Evolutionary conservation across 768 basidiomycete species (phyloP).

Genomic region (Baorangia bicolor): DNA sequence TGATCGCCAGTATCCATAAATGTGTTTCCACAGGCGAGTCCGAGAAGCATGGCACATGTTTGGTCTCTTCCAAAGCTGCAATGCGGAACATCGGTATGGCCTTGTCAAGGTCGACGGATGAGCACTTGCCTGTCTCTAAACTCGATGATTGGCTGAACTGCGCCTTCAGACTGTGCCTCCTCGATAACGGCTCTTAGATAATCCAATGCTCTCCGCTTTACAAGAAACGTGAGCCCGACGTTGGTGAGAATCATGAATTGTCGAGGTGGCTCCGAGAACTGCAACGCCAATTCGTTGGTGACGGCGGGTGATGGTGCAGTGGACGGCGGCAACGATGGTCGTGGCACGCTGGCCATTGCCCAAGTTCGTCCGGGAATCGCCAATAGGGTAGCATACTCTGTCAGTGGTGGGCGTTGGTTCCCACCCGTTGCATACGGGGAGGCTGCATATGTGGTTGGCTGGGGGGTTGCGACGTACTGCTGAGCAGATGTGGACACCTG

Average conservation of each 20-base stretch:
- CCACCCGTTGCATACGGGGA: slow-evolving; percentile 40
- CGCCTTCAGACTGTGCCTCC: slow-evolving; percentile 73
- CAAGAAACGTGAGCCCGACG: slow-evolving; percentile 77
- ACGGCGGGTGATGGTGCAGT: slow-evolving; percentile 48
- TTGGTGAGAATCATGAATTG: slow-evolving; percentile 91
- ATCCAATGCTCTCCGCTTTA: slow-evolving; percentile 82
- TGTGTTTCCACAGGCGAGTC: slow-evolving; percentile 81
- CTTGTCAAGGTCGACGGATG: background rate
- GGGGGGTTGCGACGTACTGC: slow-evolving; percentile 35
- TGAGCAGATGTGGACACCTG: slow-evolving; percentile 51
- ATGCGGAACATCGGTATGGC: slow-evolving; percentile 4
- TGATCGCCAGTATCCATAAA: slow-evolving; percentile 64
- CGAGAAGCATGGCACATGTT: slow-evolving; percentile 88
- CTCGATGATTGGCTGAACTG: slow-evolving; percentile 74
- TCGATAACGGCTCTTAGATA: slow-evolving; percentile 81
- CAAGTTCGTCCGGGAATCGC: slow-evolving; percentile 81
- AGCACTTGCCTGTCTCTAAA: slow-evolving; percentile 71
- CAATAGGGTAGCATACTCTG: slow-evolving; percentile 76
- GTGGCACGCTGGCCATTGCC: slow-evolving; percentile 67
- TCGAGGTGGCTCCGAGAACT: slow-evolving; percentile 69
- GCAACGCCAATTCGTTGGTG: slow-evolving; percentile 79
- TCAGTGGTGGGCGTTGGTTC: slow-evolving; percentile 59
- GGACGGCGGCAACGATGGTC: slow-evolving; percentile 33
- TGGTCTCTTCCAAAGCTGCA: slow-evolving; percentile 87
- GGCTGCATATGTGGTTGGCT: slow-evolving; percentile 38